phyloP scores from a whole-genome alignment of 352 stramenopile genomes.

The Pythium volutum region DNA sequence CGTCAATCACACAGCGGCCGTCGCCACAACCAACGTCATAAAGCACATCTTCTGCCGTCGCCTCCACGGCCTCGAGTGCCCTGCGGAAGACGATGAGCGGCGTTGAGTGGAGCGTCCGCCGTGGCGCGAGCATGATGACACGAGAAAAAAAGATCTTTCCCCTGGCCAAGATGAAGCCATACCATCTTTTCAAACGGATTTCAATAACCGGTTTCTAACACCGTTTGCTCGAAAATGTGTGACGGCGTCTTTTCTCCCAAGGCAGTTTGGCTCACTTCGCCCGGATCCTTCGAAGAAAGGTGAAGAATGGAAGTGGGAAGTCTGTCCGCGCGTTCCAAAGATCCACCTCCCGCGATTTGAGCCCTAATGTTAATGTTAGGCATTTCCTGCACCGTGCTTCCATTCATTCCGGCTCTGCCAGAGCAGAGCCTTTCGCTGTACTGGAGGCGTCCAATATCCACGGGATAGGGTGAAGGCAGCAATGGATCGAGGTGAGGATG shows the following conservation, averaged over 20 bases:
- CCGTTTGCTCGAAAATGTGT: conserved; percentile 14
- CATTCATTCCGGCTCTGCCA: too few species aligned
- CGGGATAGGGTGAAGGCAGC: too few species aligned
- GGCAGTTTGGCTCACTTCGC: too few species aligned
- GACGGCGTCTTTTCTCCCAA: conserved; percentile 7
- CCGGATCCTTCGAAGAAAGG: background rate
- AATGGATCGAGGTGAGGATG: background rate
- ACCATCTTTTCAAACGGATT: background rate
- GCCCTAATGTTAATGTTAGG: too few species aligned
- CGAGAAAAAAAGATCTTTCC: too few species aligned
- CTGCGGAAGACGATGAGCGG: conserved; percentile 54
- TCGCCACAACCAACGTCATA: conserved; percentile 83
- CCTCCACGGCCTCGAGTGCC: conserved; percentile 51
- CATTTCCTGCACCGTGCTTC: too few species aligned
- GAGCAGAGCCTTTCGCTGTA: too few species aligned
- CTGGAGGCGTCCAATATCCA: too few species aligned
- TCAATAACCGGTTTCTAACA: conserved; percentile 11
- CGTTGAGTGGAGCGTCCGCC: conserved; percentile 81
- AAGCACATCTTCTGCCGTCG: conserved; percentile 43
- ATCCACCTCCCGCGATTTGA: too few species aligned
- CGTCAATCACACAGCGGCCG: conserved; percentile 63
- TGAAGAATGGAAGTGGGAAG: background rate
- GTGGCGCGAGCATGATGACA: conserved; percentile 67
- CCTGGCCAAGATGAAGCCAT: too few species aligned
- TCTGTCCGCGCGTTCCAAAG: too few species aligned